Evolutionary conservation across 2,329 filamentous ascomycete species (phyloP).

Genomic region (Lachnellula occidentalis): DNA sequence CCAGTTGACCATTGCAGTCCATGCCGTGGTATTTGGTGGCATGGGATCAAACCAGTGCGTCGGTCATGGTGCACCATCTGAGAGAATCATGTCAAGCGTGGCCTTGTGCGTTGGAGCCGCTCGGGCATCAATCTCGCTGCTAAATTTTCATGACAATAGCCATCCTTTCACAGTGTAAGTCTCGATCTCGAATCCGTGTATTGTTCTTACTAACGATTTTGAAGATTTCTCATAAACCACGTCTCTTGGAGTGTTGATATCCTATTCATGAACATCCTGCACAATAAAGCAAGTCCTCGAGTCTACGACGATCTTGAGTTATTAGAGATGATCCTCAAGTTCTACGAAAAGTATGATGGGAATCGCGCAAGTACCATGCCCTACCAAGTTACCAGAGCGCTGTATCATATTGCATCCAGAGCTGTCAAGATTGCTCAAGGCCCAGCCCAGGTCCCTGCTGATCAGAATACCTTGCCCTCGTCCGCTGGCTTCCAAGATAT

Average conservation of each 20-base stretch:
- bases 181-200: neutral
- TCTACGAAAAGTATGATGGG: conserved; percentile 11
- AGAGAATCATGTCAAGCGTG: conserved; percentile 12
- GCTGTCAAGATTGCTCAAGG: conserved; percentile 8
- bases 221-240: conserved; percentile 11
- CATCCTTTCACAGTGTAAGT: conserved; percentile 14
- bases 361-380: conserved; percentile 1
- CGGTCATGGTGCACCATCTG: conserved; percentile 1
- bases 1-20: conserved; percentile 13
- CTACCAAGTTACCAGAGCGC: conserved; percentile 7
- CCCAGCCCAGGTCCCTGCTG: neutral
- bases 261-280: conserved; percentile 15
- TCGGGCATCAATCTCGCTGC: conserved; percentile 10
- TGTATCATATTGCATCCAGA: conserved; percentile 10
- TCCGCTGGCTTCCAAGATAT: neutral
- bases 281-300: conserved; percentile 11
- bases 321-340: conserved; percentile 5
- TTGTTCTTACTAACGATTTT: neutral
- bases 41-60: neutral
- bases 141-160: conserved; percentile 10
- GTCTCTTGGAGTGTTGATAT: conserved; percentile 16
- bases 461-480: neutral
- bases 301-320: conserved; percentile 9
- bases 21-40: conserved; percentile 13
- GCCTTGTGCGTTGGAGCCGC: conserved; percentile 14